A percentile compares a stretch with the other conserved stretches of the same genome.
phyloP scores from a whole-genome alignment of 2,329 filamentous ascomycete genomes.

The Madurella mycetomatis region DNA sequence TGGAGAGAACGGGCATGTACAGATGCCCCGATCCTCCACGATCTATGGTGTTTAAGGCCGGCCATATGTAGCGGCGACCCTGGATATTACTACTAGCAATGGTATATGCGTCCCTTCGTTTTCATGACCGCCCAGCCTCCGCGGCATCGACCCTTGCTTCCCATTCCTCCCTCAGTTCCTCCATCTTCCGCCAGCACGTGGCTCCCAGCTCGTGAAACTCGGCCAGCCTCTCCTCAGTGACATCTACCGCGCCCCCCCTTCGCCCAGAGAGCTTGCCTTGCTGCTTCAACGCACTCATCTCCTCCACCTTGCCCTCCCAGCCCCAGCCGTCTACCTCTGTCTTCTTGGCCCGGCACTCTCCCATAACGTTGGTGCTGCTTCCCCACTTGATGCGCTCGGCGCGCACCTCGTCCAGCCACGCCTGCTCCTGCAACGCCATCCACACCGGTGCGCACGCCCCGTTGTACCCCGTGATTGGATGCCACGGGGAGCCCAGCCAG shows the following conservation, averaged over 20 bases:
- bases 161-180: slow-evolving; percentile 65
- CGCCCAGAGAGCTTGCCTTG: slow-evolving; percentile 53
- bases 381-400: slow-evolving; percentile 75
- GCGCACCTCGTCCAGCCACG: slow-evolving; percentile 52
- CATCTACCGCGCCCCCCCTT: slow-evolving; percentile 52
- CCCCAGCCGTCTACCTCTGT: slow-evolving; percentile 90
- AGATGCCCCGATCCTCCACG: not conserved
- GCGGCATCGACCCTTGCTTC: slow-evolving; percentile 42
- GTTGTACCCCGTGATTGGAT: slow-evolving; percentile 68
- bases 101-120: not conserved
- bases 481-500: slow-evolving; percentile 83
- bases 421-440: slow-evolving; percentile 66
- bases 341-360: slow-evolving; percentile 59
- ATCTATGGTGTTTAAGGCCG: not conserved
- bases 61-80: too few species aligned
- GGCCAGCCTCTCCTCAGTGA: slow-evolving; percentile 56
- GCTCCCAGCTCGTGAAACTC: slow-evolving; percentile 60
- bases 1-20: not conserved
- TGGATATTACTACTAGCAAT: not conserved
- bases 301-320: slow-evolving; percentile 53
- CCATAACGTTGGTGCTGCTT: slow-evolving; percentile 57
- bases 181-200: slow-evolving; percentile 65
- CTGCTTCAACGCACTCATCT: slow-evolving; percentile 39
- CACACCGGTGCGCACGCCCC: slow-evolving; percentile 74
- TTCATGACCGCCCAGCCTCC: not conserved